Conservation (phyloP, 495 filamentous ascomycete genomes). For the Penicillium taxi region DNA sequence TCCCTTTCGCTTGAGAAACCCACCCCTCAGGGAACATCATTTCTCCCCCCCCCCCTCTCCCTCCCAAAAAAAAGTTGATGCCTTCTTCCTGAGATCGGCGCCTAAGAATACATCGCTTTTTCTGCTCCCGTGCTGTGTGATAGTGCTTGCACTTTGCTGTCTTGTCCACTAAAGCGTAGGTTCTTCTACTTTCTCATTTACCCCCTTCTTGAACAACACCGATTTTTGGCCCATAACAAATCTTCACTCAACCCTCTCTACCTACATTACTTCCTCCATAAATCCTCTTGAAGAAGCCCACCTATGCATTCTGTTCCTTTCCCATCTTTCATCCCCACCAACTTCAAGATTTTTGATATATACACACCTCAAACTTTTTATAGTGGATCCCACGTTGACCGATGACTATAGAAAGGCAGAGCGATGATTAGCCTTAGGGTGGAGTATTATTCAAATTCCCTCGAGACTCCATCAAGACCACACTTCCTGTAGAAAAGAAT, state of each 20-base stretch:
- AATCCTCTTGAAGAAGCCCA: neutral
- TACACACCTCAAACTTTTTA: neutral
- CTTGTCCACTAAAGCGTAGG: conserved; percentile 38
- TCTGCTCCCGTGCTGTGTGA: conserved; percentile 34
- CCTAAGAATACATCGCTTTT: conserved; percentile 18
- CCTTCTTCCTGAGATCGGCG: conserved; percentile 22
- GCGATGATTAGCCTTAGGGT: conserved; percentile 46
- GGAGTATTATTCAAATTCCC: conserved; percentile 42
- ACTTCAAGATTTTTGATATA: neutral
- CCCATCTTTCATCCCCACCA: neutral
- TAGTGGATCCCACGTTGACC: conserved; percentile 19
- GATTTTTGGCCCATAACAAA: conserved; percentile 1
- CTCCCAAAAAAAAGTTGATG: conserved; percentile 22
- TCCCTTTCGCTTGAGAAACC: conserved; percentile 21
- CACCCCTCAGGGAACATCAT: conserved; percentile 17
- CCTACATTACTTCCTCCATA: neutral
- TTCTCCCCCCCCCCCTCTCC: too few species aligned
- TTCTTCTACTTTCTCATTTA: conserved; percentile 10
- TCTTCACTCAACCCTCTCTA: neutral
- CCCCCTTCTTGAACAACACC: conserved; percentile 4
- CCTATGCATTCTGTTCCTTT: too few species aligned
- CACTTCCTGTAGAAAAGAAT: conserved; percentile 33
- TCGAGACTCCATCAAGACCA: conserved; percentile 37
- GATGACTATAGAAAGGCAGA: conserved; percentile 35
- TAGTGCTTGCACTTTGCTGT: conserved; percentile 29